Percentiles rank a stretch among this genome's conserved stretches.
Conservation (phyloP, 768 basidiomycete species). For the Neoboletus brunneissimus region DNA sequence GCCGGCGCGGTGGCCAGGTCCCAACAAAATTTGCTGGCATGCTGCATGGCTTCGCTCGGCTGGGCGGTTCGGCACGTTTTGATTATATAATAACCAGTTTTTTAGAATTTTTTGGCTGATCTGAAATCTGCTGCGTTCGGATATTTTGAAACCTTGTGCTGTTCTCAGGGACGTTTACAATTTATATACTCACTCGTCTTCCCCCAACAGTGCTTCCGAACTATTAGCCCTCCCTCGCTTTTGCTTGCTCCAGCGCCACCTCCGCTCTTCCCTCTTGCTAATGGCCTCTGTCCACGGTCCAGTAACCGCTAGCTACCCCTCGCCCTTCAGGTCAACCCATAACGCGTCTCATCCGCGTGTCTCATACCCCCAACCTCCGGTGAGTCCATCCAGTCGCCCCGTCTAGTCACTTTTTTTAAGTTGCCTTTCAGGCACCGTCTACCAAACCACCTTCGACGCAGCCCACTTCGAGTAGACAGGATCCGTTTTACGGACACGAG, state of each 20-base stretch:
- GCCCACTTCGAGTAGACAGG: slow-evolving; percentile 22
- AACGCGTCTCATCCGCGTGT: slow-evolving; percentile 29
- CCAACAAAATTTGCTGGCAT: slow-evolving; percentile 16
- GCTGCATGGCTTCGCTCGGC: slow-evolving; percentile 22
- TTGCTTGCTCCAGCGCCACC: slow-evolving; percentile 20
- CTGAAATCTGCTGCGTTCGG: slow-evolving; percentile 12
- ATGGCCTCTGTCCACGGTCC: slow-evolving; percentile 36
- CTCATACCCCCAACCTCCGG: slow-evolving; percentile 27
- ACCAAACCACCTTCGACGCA: slow-evolving; percentile 32
- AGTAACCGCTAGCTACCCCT: slow-evolving; percentile 25
- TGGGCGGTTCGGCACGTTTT: slow-evolving; percentile 26
- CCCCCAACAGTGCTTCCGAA: slow-evolving; percentile 16
- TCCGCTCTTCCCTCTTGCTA: background rate
- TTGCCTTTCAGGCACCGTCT: slow-evolving; percentile 20
- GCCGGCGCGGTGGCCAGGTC: slow-evolving; percentile 20
- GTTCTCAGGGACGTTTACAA: slow-evolving; percentile 17
- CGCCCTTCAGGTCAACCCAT: slow-evolving; percentile 27
- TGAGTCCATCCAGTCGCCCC: slow-evolving; percentile 5
- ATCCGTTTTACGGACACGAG: slow-evolving; percentile 61
- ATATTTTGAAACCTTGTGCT: slow-evolving; percentile 14
- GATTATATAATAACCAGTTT: slow-evolving; percentile 18
- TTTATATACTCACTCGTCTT: slow-evolving; percentile 25
- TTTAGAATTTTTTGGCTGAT: slow-evolving; percentile 6
- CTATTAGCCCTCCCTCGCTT: slow-evolving; percentile 11
- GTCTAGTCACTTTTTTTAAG: background rate